Percentiles rank a stretch among this genome's conserved stretches.
Conservation (phyloP, 306 rosid species). For the Parietaria judaica region DNA sequence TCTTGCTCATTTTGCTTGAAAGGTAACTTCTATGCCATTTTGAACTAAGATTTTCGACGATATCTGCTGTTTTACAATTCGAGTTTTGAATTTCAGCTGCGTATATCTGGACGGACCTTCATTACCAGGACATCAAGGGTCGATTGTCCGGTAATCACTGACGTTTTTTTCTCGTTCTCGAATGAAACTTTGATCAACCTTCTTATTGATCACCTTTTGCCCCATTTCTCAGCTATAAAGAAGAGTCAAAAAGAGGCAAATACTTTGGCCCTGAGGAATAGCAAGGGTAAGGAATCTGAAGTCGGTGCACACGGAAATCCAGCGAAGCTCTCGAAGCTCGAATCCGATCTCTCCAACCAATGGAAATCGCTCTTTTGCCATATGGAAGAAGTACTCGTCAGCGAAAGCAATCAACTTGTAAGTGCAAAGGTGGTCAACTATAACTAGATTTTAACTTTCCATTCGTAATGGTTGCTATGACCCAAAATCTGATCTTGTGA, state of each 20-base stretch:
- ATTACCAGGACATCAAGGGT: conserved; percentile 87
- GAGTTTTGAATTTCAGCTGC: conserved; percentile 42
- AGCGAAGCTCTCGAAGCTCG: conserved; percentile 37
- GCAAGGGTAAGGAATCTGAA: conserved; percentile 36
- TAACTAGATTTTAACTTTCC: conserved; percentile 5
- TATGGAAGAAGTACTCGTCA: conserved; percentile 52
- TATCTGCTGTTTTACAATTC: conserved; percentile 12
- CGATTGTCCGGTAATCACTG: conserved; percentile 51
- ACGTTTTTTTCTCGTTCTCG: background rate
- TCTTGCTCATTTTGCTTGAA: conserved; percentile 78
- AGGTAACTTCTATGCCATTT: conserved; percentile 35
- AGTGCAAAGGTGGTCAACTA: conserved; percentile 26
- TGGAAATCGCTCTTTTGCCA: conserved; percentile 79
- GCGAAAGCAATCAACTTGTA: conserved; percentile 65
- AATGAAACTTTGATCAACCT: background rate
- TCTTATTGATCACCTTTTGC: background rate
- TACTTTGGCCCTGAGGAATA: conserved; percentile 45
- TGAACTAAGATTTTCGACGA: background rate
- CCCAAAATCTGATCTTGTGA: no score
- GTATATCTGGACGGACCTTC: conserved; percentile 77
- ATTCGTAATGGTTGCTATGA: background rate
- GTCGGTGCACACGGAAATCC: conserved; percentile 25
- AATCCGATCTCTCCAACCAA: conserved; percentile 54
- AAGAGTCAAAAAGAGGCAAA: conserved; percentile 78
- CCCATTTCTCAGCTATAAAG: conserved; percentile 43